Base-by-base conservation (phyloP, 2,329 filamentous ascomycete species). In the Talaromyces sp. region DNA sequence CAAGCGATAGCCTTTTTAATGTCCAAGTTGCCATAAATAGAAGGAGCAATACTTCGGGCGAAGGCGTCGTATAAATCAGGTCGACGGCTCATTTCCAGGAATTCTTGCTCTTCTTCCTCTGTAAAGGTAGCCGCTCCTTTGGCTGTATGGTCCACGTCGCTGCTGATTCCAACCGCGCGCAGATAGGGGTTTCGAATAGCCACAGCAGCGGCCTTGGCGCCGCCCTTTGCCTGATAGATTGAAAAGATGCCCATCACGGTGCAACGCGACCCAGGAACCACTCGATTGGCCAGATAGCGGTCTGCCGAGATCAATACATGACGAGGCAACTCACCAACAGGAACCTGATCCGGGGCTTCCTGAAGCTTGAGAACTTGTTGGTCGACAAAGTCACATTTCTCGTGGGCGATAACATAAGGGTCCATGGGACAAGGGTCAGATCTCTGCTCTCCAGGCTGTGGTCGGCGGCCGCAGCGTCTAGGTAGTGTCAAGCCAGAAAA, bases 1-100 rank as follows among this genome's bases (percentile, higher is more conserved):
- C 95, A 99, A 1, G 96, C 85, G 68, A 99, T 98, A 4, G 95
- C 88, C 75, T 98, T 99, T 73, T 99, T 99, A 75, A 99, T 99
- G 71, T 98, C 91, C 43, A 84, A 78, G 71, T 97, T 99, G 56
- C 95, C 95, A 72, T 97, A 99, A 70, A 99, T 99, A 0, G 95
- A 97, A 0, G 95, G 95, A 5, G 95, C 95, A 67, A 99, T 96
- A 74, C 93, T 98, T 68, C 89, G 87, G 1, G 93, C 86, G 78
- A 99, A 93, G 41, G 91, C 82, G 35, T 89, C 89, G 76, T 98
- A 99, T n/a, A 99, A 84, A 71, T 98, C 93, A 8, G 92, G 90
- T 56, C 91, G 83, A 65, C 95, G 84, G 72, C 93, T 97, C 80
- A 99, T 84, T 71, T 98, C 93, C 55, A 89, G 75, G 64, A 98